A percentile compares a stretch with the other conserved stretches of the same genome.
Evolutionary conservation across 768 basidiomycete species (phyloP).

Genomic region (Strobilomyces echinocephalus): DNA sequence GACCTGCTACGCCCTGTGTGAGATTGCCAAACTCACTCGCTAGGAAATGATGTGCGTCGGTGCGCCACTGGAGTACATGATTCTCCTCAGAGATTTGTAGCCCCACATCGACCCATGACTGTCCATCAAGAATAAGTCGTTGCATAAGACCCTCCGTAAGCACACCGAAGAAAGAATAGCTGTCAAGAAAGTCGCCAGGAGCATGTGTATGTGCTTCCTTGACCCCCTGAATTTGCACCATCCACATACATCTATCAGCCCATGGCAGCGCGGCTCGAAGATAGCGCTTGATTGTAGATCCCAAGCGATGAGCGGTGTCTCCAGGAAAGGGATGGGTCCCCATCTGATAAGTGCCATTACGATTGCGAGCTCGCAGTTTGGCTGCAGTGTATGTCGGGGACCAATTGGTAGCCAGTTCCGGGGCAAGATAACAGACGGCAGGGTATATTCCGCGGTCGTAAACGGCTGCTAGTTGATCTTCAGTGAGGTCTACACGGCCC

Average conservation of each 20-base stretch:
- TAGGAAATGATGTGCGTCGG: neutral
- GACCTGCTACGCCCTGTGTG: neutral
- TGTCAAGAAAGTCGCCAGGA: neutral
- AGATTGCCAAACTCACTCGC: neutral
- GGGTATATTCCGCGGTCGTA: neutral
- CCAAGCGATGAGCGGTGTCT: neutral
- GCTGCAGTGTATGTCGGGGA: neutral
- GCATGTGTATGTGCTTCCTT: constrained; percentile 4
- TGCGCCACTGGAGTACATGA: constrained; percentile 5
- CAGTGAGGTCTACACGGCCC: neutral
- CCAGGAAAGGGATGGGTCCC: constrained; percentile 2
- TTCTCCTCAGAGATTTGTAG: constrained; percentile 2
- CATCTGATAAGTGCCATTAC: neutral
- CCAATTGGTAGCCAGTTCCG: constrained; percentile 4
- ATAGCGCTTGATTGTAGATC: neutral
- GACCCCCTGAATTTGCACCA: constrained; percentile 6
- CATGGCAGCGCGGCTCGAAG: neutral
- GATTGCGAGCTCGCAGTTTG: neutral
- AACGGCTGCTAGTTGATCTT: neutral
- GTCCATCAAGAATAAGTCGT: neutral
- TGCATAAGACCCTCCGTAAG: neutral
- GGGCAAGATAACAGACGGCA: neutral
- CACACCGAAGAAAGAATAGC: neutral
- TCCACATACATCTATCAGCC: constrained; percentile 1
- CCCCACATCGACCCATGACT: constrained; percentile 6